phyloP scores from a whole-genome alignment of 306 rosid species.

The Carpinus fangiana region DNA sequence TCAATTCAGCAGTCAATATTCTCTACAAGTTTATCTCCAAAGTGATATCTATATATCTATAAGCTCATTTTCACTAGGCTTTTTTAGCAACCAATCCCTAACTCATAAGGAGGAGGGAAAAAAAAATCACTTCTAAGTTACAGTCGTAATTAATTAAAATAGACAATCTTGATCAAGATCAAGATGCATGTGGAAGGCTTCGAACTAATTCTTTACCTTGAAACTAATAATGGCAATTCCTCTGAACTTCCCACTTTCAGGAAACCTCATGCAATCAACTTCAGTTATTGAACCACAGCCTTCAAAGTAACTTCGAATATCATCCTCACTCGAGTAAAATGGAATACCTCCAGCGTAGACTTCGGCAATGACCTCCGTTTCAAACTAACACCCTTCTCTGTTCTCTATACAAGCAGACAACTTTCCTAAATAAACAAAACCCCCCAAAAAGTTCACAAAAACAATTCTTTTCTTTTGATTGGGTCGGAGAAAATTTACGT shows the following conservation, averaged over 20 bases:
- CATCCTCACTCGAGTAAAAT: conserved; percentile 89
- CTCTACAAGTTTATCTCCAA: neutral
- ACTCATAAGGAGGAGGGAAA: neutral
- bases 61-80: neutral
- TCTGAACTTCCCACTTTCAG: conserved; percentile 88
- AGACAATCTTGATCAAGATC: neutral
- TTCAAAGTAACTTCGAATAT: conserved; percentile 83
- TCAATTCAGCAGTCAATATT: neutral
- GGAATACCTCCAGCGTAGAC: conserved; percentile 96
- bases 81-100: neutral
- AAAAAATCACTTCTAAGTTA: neutral
- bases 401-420: neutral
- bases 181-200: neutral
- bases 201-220: conserved; percentile 53
- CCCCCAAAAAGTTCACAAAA: neutral
- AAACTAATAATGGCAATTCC: conserved; percentile 87
- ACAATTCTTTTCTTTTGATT: neutral
- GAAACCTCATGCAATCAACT: conserved; percentile 86
- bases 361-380: conserved; percentile 42
- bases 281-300: conserved; percentile 86
- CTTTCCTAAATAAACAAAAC: neutral
- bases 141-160: neutral
- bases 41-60: neutral
- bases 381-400: neutral
- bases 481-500: too few species aligned